Evolutionary conservation across 2,329 filamentous ascomycete genomes (phyloP), one percentile per base, ranked within the genome.

Genomic region (Sordariomycetes sp.): DNA sequence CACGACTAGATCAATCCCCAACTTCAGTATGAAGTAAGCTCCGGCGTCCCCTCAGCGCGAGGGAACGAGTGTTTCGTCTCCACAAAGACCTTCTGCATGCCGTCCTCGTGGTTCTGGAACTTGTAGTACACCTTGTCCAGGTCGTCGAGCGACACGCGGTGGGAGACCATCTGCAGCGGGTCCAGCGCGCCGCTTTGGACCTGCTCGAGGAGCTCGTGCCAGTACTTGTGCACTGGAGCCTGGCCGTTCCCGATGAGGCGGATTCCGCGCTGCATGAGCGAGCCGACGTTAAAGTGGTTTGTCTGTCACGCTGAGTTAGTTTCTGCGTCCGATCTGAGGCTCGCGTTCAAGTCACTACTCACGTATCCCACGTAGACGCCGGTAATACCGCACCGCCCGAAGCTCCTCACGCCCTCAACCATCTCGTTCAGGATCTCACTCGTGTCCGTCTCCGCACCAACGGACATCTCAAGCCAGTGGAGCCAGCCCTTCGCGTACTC

Each of bases 241-340:
- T 85, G 82, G 1, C 81, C 81, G 64, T 83, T 83, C 20, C 82
- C 82, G 51, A 84, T 91, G 52, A 96, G 79, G 1, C 88, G 85
- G 63, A 95, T 83, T n/a, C 90, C 90, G 35, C 88, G 85, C 72
- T 95, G 84, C 90, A 95, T 95, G 16, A 95, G 68, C 0, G 88
- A 85, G 11, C 90, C 89, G 64, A 93, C 85, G 71, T 90, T 90
- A 77, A 93, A 89, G 70, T 90, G 87, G 71, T 90, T 91, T 24
- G 86, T 89, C 79, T 86, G 62, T n/a, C 37, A 18, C 8, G 40
- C n/a, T 1, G 12, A 20, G 28, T 22, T 53, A 52, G 52, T 54
- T n/a, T 43, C 35, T 43, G 24, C 7, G 25, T 18, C 28, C 7
- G 20, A 51, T 18, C 2, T 5, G 3, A 52, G 3, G 20, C 20